Conservation (phyloP, 768 basidiomycete genomes). For the Suillus alpinus region DNA sequence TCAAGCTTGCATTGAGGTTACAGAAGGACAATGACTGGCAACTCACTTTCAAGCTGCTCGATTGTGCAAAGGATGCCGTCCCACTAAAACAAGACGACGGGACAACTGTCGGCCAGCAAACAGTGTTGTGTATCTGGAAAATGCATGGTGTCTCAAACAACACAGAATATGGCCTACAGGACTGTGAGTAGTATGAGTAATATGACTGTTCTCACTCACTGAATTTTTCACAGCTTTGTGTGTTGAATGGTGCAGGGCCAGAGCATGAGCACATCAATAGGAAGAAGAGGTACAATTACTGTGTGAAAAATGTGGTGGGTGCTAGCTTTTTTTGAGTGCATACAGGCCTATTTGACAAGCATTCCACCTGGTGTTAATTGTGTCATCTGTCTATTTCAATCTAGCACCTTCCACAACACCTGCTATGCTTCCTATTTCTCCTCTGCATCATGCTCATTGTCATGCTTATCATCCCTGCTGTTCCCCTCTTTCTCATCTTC, state of each 20-base stretch:
- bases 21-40: background rate
- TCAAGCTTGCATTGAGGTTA: background rate
- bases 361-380: no score
- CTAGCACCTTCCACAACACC: no score
- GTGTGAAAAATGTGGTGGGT: constrained; percentile 22
- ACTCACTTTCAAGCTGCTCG: background rate
- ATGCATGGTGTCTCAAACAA: background rate
- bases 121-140: constrained; percentile 7
- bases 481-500: no score
- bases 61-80: background rate
- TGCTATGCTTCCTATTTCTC: no score
- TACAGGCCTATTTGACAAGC: no score
- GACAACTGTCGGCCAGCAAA: constrained; percentile 4
- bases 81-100: background rate
- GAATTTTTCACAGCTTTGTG: constrained; percentile 11
- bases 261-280: constrained; percentile 14
- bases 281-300: constrained; percentile 20
- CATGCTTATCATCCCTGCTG: no score
- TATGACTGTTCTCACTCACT: background rate
- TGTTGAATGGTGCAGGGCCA: constrained; percentile 16
- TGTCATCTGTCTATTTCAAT: no score
- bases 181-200: background rate
- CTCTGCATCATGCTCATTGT: no score
- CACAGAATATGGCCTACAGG: background rate
- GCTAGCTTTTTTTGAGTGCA: constrained; percentile 11